phyloP scores from a whole-genome alignment of 2,329 filamentous ascomycete genomes.

The Coleophoma cylindrospora region DNA sequence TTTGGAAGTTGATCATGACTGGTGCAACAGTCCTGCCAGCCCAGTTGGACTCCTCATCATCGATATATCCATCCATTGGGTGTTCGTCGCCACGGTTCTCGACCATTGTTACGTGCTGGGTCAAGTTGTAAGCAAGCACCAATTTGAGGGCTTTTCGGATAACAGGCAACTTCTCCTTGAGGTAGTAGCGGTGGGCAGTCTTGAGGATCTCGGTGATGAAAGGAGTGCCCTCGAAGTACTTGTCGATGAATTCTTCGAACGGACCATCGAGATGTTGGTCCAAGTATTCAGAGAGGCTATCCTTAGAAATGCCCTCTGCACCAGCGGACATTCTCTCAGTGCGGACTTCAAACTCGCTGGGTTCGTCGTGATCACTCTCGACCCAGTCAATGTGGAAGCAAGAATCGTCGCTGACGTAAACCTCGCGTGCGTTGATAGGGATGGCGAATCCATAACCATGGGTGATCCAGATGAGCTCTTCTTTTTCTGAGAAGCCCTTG shows the following conservation, averaged over 20 bases:
- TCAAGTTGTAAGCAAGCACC: slow-evolving; percentile 92
- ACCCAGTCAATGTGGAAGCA: slow-evolving; percentile 95
- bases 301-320: slow-evolving; percentile 77
- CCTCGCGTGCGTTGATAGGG: slow-evolving; percentile 88
- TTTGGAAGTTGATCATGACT: slow-evolving; percentile 99
- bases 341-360: slow-evolving; percentile 77
- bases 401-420: slow-evolving; percentile 85
- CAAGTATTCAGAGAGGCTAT: slow-evolving; percentile 83
- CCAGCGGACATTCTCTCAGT: slow-evolving; percentile 88
- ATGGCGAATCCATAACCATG: slow-evolving; percentile 93
- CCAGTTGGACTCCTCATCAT: slow-evolving; percentile 81
- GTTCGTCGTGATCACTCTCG: slow-evolving; percentile 71
- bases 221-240: slow-evolving; percentile 92
- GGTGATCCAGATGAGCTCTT: slow-evolving; percentile 81
- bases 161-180: slow-evolving; percentile 80
- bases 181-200: slow-evolving; percentile 90
- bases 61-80: slow-evolving; percentile 73
- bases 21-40: slow-evolving; percentile 87
- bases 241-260: slow-evolving; percentile 90
- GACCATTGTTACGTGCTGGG: slow-evolving; percentile 89
- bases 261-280: slow-evolving; percentile 91
- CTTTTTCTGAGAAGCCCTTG: slow-evolving; percentile 71
- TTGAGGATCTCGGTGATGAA: slow-evolving; percentile 96
- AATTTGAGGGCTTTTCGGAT: slow-evolving; percentile 95
- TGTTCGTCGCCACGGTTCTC: slow-evolving; percentile 83